phyloP scores from a whole-genome alignment of 139 green algal genomes.

The Closterium sp. region DNA sequence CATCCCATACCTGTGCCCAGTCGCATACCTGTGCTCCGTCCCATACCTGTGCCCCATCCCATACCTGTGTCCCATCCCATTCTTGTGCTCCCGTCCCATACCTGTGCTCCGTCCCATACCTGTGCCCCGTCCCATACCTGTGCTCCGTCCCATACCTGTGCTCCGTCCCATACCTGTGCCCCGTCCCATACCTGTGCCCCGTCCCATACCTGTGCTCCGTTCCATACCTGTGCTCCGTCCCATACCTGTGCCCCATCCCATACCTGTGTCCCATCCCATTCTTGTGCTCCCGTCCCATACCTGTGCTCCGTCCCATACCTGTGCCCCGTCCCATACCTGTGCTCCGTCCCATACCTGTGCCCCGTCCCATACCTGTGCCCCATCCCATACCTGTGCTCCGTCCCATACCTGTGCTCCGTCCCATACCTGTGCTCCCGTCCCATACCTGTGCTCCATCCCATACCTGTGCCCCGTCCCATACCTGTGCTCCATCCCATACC shows the following conservation, averaged over 20 bases:
- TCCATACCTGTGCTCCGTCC: constrained; percentile 12
- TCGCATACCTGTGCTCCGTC: constrained; percentile 8
- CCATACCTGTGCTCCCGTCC: constrained; percentile 28
- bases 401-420: constrained; percentile 12
- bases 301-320: no score
- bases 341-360: constrained; percentile 21
- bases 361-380: constrained; percentile 17
- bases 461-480: no score
- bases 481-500: constrained; percentile 20
- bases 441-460: constrained; percentile 28
- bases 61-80: no score
- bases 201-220: constrained; percentile 10
- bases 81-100: constrained; percentile 28
- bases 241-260: constrained; percentile 28
- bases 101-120: constrained; percentile 34
- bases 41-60: constrained; percentile 27
- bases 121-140: constrained; percentile 12
- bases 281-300: constrained; percentile 28
- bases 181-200: no score
- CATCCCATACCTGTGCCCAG: constrained; percentile 13
- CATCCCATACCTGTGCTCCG: no score
- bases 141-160: constrained; percentile 15
- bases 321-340: constrained; percentile 6
- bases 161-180: constrained; percentile 16
- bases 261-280: no score